Base-by-base conservation (phyloP, 805 yeast species). In the Aciculoconidium aculeatum region DNA sequence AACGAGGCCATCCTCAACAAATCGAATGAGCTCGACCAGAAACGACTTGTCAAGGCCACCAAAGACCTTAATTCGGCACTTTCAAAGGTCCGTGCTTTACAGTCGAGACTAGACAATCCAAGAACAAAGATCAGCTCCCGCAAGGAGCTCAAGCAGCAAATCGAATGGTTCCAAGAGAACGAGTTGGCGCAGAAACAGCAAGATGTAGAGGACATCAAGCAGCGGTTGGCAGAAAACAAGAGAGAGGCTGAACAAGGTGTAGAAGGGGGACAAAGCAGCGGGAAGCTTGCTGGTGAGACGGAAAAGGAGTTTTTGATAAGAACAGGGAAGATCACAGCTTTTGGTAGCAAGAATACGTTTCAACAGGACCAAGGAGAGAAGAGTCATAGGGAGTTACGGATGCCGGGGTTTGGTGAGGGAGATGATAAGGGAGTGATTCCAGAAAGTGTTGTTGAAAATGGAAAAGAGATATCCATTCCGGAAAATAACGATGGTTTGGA, bases 311-410 rank as follows among this genome's bases (percentile, higher is more conserved):
- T 56, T 47, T 63, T 92, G 36, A 73, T 92, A 0, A 67, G 98
- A 40, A 88, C 90, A 0, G 98, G 98, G 16, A 78, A 86, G 51
- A 75, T 87, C 32, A 92, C 98, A 0, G 97, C 97, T 1, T 92
- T 92, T 62, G 94, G 96, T 7, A 72, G 74, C 17, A 58, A 73
- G 12, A 65, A 67, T 22, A 78, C 75, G 2, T 81, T 85, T 42
- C 66, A 61, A 11, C 66, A 65, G 21, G 44, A 28, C 3, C 43
- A 48, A 4, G 67, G 32, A 4, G 30, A n/a, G 11, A 21, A 13
- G 12, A 12, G 59, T 2, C 60, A 50, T 10, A 56, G 50, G 9
- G 55, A 45, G 1, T 53, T 76, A 28, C 42, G 70, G 17, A 61
- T 64, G 7, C 81, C 82, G 0, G 80, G 80, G 1, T 52, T 72